These are phyloP conservation scores for Dothidotthia symphoricarpi DNA, from an alignment of 2,329 filamentous ascomycete genomes.

Conservation along the genomic window DNA sequence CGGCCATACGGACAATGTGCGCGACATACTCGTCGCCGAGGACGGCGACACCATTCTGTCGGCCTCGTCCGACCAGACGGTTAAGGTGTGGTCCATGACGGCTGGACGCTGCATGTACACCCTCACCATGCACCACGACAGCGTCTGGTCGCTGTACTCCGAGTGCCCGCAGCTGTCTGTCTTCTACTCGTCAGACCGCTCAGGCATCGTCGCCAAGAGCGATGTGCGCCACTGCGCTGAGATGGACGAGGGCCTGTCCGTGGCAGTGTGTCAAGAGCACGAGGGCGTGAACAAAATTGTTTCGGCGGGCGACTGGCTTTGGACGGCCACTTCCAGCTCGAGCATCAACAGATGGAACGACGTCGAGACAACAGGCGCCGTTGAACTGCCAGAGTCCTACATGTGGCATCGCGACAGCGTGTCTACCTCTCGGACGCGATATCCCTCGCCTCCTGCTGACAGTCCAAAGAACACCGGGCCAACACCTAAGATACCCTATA, in stretches of 20 bases:
- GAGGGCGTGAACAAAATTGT: conserved; percentile 70
- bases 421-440: conserved; percentile 44
- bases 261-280: conserved; percentile 91
- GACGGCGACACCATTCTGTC: conserved; percentile 90
- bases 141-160: conserved; percentile 93
- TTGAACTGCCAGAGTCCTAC: conserved; percentile 56
- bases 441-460: conserved; percentile 39
- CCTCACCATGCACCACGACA: conserved; percentile 97
- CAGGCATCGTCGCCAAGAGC: conserved; percentile 92
- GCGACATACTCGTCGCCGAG: conserved; percentile 85
- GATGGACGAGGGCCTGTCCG: conserved; percentile 82
- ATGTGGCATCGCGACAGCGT: conserved; percentile 56
- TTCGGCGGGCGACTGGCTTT: conserved; percentile 71
- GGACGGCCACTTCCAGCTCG: conserved; percentile 86
- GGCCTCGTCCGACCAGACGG: conserved; percentile 90
- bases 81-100: conserved; percentile 97
- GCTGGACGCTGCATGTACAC: conserved; percentile 97
- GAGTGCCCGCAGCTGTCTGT: conserved; percentile 79
- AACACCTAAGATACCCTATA: conserved; percentile 66
- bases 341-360: conserved; percentile 92
- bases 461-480: conserved; percentile 35
- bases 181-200: conserved; percentile 93
- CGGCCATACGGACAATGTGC: conserved; percentile 91
- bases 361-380: conserved; percentile 72
- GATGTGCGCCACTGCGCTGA: conserved; percentile 75